Evolutionary conservation across 345 rosid species (phyloP).

Genomic region (Eucalyptus curtisii): DNA sequence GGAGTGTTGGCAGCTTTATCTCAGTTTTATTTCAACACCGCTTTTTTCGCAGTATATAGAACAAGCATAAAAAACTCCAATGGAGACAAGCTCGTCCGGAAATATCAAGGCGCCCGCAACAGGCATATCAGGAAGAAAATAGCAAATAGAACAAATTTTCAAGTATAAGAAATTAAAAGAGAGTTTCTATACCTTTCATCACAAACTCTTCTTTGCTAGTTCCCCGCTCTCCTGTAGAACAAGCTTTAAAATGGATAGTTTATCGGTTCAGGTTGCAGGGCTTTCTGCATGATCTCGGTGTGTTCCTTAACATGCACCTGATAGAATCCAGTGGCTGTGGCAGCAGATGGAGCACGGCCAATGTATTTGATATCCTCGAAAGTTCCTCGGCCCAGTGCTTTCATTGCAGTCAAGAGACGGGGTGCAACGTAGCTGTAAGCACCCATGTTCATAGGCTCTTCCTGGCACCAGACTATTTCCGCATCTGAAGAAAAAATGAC

Average conservation of each 20-base stretch:
- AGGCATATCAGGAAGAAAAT: neutral
- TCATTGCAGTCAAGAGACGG: neutral
- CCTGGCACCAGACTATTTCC: slow-evolving; percentile 7
- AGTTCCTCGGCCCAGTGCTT: neutral
- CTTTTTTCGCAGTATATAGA: neutral
- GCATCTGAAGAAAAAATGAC: neutral
- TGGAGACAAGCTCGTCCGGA: neutral
- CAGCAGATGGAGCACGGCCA: slow-evolving; percentile 6
- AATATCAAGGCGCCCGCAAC: neutral
- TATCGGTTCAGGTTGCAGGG: neutral
- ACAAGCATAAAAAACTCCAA: neutral
- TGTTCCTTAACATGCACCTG: slow-evolving; percentile 1
- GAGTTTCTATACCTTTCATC: slow-evolving; percentile 6
- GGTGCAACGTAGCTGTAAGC: slow-evolving; percentile 5
- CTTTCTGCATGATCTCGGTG: slow-evolving; percentile 1
- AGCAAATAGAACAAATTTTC: neutral
- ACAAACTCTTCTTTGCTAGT: slow-evolving; percentile 9
- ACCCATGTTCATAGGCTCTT: slow-evolving; percentile 10
- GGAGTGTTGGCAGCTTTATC: neutral
- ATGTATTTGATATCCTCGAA: slow-evolving; percentile 1
- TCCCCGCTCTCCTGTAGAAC: neutral
- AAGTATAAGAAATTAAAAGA: neutral
- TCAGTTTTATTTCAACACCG: neutral
- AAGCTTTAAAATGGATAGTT: neutral
- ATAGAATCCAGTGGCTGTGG: slow-evolving; percentile 5